Base-by-base conservation (phyloP, 2,329 filamentous ascomycete genomes). In the Fusarium anguioides region DNA sequence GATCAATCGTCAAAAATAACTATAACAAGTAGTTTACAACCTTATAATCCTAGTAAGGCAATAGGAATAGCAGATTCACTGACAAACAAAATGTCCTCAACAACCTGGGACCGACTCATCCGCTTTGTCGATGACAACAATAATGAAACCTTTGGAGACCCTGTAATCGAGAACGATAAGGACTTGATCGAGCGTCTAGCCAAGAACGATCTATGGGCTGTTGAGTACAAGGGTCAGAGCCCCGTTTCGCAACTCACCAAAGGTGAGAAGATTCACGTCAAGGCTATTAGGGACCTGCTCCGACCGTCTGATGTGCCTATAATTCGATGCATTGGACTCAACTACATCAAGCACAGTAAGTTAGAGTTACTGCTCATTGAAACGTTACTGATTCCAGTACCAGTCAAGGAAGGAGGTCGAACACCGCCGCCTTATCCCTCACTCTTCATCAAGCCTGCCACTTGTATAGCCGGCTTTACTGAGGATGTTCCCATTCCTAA, bases 401-500 rank as follows among this genome's bases (percentile, higher is more conserved):
- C 21, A 86, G 84, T 86, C 68, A 77, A 82, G 60, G 84, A 86
- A 75, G 83, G 82, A 17, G 82, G 83, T 6, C 79, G 83, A 41
- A 84, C 79, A 15, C 82, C 83, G 0, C 84, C 84, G 0, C 82
- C 83, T 2, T 83, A 78, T 57, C 82, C 81, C 4, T 80, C 80
- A 14, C 77, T 84, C 24, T 86, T 86, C 73, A 84, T 84, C 68
- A 86, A 86, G 78, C 81, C 78, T 12, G 77, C 69, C 15, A 80
- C 75, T 29, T 81, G 73, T 47, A 80, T 82, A 41, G 76, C 77
- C 36, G 67, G 72, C 55, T 77, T 65, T 69, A 71, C 60, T 33
- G 75, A 76, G 51, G 72, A 81, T 60, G 75, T 85, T 21, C 74
- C 79, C 3, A 79, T 85, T 60, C 81, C 82, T 11, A 79, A 82